Base-by-base conservation (phyloP, 2,329 filamentous ascomycete genomes). In the Penicillium sp. region DNA sequence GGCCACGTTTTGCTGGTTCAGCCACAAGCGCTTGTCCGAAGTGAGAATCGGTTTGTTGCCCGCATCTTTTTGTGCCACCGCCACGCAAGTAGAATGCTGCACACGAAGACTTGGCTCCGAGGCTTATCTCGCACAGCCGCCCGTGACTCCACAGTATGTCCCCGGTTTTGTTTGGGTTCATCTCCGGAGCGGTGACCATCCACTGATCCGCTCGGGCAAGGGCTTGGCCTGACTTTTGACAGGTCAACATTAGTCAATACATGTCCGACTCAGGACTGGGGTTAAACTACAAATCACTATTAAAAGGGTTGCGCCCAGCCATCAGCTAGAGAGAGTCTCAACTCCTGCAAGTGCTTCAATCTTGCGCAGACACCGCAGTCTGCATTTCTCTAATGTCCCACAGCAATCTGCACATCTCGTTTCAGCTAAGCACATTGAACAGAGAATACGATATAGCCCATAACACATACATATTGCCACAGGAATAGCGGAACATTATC, bases 401-500 rank as follows among this genome's bases (percentile, higher is more conserved):
- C 16, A 34, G 8, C 33, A n/a, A n/a, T 5, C 15, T 41, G 12
- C 38, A 15, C 16, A 23, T 24, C 18, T 4, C 38, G 26, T 39
- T 39, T n/a, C 15, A 16, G n/a, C 36, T 10, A 1, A 16, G 6
- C 21, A 42, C 23, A 15, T n/a, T 42, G 18, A n/a, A n/a, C 33
- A 26, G n/a, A 6, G 9, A 10, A 42, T 8, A 15, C 3, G 26
- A n/a, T 7, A 42, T 26, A 15, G 12, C 21, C 21, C 2, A 42
- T 18, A 10, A 42, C 39, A 10, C 8, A 38, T 42, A 26, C 39
- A n/a, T 12, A n/a, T 16, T 42, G 23, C 39, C 39, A 12, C 16
- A 2, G 12, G 69, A 67, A 9, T 69, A 68, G 2, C 58, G 54
- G 39, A 63, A 80, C 26, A 70, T 81, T 3, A 71, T 81, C 13